Conservation (phyloP, 1,284 basidiomycete genomes). For the Neonothopanus nambi region DNA sequence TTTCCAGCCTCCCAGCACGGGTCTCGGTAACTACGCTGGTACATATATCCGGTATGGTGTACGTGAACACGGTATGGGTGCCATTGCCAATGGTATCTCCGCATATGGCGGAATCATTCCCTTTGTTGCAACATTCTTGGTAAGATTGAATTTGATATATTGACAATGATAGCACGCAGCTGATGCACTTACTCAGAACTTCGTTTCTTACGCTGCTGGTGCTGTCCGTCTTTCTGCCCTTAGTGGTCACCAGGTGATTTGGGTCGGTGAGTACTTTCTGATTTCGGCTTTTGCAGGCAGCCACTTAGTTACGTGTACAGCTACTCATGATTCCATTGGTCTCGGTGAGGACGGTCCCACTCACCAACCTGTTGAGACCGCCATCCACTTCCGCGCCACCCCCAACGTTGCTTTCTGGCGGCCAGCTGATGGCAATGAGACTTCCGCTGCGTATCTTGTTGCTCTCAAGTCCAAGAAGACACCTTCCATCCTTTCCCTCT, state of each 20-base stretch:
- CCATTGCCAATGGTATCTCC: conserved; percentile 87
- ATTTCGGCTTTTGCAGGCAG: conserved; percentile 10
- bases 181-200: conserved; percentile 61
- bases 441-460: conserved; percentile 85
- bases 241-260: conserved; percentile 88
- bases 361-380: conserved; percentile 93
- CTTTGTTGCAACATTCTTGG: conserved; percentile 87
- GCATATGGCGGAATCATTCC: conserved; percentile 88
- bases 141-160: conserved; percentile 31
- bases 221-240: conserved; percentile 91
- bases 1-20: conserved; percentile 90
- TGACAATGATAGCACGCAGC: neutral
- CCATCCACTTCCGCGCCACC: conserved; percentile 82
- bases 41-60: conserved; percentile 94
- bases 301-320: conserved; percentile 34
- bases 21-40: conserved; percentile 82
- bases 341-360: conserved; percentile 96
- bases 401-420: conserved; percentile 93
- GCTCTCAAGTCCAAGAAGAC: conserved; percentile 75
- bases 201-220: conserved; percentile 91
- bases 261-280: conserved; percentile 68
- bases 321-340: conserved; percentile 89
- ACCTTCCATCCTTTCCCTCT: conserved; percentile 86
- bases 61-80: conserved; percentile 96
- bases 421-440: conserved; percentile 94